Evolutionary conservation across 768 basidiomycete genomes (phyloP), one percentile per base, ranked within the genome.

Genomic region (Cubamyces sp.): DNA sequence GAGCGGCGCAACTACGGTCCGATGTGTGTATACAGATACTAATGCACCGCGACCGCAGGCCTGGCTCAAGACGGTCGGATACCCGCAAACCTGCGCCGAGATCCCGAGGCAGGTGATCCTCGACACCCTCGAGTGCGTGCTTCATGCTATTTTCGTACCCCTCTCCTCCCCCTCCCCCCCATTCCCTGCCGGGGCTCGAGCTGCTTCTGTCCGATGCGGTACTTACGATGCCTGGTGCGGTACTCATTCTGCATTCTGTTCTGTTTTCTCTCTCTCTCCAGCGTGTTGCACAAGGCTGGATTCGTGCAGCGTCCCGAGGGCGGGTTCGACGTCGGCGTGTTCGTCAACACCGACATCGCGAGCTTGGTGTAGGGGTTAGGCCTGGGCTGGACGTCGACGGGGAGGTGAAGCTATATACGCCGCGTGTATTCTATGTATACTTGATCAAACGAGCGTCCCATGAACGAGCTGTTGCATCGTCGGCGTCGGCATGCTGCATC

Each of bases 21-120:
- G 18, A 43, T 43, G 42, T 21, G 42, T 16, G 6, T 5, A 43
- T 43, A 43, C 42, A 19, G 42, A 43, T 43, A 15, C 16, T 43
- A 9, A 19, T 9, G n/a, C 9, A 5, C 19, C 9, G 16, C 45
- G 12, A 9, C 3, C 18, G 7, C 50, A 91, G 91, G 87, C 87
- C 21, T 96, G 94, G 95, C 77, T 96, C 66, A 77, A 82, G 68
- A 90, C 90, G 5, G 94, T 96, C 19, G 78, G 76, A 3, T 96
- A 94, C 73, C 87, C 92, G 3, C 65, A 78, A 12, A 82, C 87
- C 69, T 90, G 92, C 66, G 73, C 79, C 1, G 77, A 75, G 39
- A 87, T 96, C 47, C 83, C 88, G 7, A 76, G 74, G n/a, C 74
- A 82, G 30, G 87, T 93, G 16, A 81, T 96, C 15, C 71, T 73